Conservation (phyloP, 164 flowering plant genomes). For the Annona cherimola region DNA sequence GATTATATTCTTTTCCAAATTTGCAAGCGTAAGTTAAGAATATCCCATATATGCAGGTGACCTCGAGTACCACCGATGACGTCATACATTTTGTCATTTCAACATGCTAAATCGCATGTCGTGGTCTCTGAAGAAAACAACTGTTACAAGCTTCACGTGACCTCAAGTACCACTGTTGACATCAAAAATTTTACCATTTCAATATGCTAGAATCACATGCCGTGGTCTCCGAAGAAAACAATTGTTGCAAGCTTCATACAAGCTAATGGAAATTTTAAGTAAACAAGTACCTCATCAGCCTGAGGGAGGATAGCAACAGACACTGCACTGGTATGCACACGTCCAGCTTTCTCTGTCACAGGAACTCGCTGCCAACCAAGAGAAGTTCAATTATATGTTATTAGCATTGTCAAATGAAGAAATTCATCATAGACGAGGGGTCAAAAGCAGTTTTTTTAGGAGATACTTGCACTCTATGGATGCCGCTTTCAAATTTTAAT, state of each 20-base stretch:
- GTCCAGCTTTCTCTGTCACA: slow-evolving; percentile 89
- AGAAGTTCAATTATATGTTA: neutral
- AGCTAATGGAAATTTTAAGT: too few relatives aligned
- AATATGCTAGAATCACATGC: too few relatives aligned
- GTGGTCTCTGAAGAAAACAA: too few relatives aligned
- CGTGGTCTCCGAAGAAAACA: neutral
- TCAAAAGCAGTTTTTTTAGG: neutral
- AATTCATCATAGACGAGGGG: neutral
- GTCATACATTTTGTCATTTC: too few relatives aligned
- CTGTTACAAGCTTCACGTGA: too few relatives aligned
- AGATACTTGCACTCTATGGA: slow-evolving; percentile 91
- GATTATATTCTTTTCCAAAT: too few relatives aligned
- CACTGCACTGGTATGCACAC: slow-evolving; percentile 96
- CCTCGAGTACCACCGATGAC: too few relatives aligned
- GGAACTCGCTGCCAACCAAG: slow-evolving; percentile 76
- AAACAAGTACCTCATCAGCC: slow-evolving; percentile 72
- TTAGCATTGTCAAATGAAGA: neutral
- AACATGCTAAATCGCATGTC: too few relatives aligned
- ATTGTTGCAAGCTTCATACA: neutral
- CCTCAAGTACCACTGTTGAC: too few relatives aligned
- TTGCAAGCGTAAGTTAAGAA: too few relatives aligned
- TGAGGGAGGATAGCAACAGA: slow-evolving; percentile 98
- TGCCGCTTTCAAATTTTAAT: slow-evolving; percentile 97
- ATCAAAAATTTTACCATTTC: too few relatives aligned
- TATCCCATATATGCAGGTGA: too few relatives aligned